Evolutionary conservation across 202 grass and related monocot species (phyloP), one percentile per base, ranked within the genome.

Genomic region (Setaria viridis): DNA sequence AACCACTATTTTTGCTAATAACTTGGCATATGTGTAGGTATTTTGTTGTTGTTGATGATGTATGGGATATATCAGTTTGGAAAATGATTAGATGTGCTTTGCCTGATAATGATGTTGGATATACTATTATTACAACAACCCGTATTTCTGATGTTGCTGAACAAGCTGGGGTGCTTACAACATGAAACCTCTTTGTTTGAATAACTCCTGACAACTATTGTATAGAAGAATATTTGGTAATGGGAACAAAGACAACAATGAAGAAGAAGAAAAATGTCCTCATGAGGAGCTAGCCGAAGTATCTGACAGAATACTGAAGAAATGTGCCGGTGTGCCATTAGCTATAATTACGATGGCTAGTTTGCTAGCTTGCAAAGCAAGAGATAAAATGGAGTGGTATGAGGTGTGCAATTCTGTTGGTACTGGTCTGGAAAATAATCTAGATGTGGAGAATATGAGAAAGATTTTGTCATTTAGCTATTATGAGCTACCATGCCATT

Each of bases 331-430:
- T 78, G 39, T 78, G 0, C 76, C 76, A 0, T 19, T 63, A 11
- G 76, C 76, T 48, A 47, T 78, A 0, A 33, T 78, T 48, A 78
- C 41, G 0, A 74, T 74, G 34, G 29, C 48, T 53, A 74, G 71
- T 54, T 0, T 56, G 50, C 1, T 74, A 0, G 32, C 49, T 11
- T 11, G 15, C 7, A 74, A 74, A 55, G 8, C 8, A 19, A 37
- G 8, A 74, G 37, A 20, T 6, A 37, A 55, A 55, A 51, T 51
- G 13, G 70, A 51, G 0, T 73, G 70, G 47, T 9, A 51, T 2
- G 2, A 51, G 21, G 46, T 73, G 25, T 33, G 33, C 47, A 74
- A 53, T 1, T 51, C 70, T 37, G 6, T 74, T 20, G 72, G 72
- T 55, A 5, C 48, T 3, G 48, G 72, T 2, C 9, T 55, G 8